These are phyloP conservation scores for Tetragonia tetragonoides DNA, from an alignment of 148 eudicot genomes.

Conservation along the genomic window DNA sequence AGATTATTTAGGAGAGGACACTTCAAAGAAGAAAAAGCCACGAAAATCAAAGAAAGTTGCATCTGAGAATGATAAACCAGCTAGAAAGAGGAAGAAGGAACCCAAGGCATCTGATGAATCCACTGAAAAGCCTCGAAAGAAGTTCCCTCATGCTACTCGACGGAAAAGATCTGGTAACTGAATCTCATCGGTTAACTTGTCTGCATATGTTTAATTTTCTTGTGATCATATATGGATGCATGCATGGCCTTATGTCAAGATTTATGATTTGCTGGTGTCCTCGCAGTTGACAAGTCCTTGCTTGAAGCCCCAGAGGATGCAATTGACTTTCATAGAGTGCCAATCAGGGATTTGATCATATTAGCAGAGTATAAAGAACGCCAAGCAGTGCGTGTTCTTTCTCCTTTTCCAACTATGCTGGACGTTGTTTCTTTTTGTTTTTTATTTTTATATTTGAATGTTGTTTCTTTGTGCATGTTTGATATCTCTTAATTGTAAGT, in stretches of 20 bases:
- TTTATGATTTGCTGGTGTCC: conserved; percentile 2
- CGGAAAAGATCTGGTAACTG: conserved; percentile 53
- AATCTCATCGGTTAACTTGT: conserved; percentile 5
- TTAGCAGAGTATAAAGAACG: conserved; percentile 68
- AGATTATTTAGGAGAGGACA: conserved; percentile 33
- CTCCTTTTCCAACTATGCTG: neutral
- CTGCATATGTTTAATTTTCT: neutral
- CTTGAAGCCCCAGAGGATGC: conserved; percentile 79
- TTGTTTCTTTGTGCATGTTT: conserved; percentile 5
- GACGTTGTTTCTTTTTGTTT: neutral
- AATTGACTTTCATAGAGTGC: conserved; percentile 49
- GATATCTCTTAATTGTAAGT: neutral
- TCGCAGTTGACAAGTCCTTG: conserved; percentile 59
- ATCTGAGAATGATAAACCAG: conserved; percentile 46
- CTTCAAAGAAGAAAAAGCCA: conserved; percentile 29
- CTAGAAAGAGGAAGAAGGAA: conserved; percentile 53
- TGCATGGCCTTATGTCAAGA: neutral
- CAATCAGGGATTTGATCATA: conserved; percentile 60
- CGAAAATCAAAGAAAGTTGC: conserved; percentile 43
- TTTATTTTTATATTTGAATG: neutral
- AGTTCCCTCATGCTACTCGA: conserved; percentile 69
- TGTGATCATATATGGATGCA: neutral
- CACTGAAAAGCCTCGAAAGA: conserved; percentile 45
- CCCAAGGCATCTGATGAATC: conserved; percentile 35
- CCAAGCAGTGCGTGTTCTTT: conserved; percentile 37